A percentile compares a stretch with the other conserved stretches of the same genome.
phyloP scores from a whole-genome alignment of 2,329 filamentous ascomycete genomes.

The Juglanconis oblonga region DNA sequence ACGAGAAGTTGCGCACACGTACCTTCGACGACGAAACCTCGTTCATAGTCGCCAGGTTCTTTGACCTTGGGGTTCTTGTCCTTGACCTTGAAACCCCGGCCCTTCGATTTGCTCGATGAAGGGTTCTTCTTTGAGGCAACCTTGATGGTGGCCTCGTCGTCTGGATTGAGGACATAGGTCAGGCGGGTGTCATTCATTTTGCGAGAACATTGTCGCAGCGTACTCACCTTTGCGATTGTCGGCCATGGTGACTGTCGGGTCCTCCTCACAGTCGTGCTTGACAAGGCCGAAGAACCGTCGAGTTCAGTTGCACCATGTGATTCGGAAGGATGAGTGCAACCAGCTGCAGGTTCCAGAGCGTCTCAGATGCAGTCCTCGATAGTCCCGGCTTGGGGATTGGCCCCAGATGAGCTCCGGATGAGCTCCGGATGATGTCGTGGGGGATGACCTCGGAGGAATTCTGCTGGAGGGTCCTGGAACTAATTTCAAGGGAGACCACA shows the following conservation, averaged over 20 bases:
- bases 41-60: conserved; percentile 70
- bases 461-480: neutral
- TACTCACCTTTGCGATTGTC: conserved; percentile 19
- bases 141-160: conserved; percentile 60
- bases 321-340: neutral
- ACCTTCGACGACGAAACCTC: conserved; percentile 64
- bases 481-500: neutral
- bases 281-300: neutral
- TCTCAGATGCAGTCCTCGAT: neutral
- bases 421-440: neutral
- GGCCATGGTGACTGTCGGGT: conserved; percentile 10
- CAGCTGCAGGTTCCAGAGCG: neutral
- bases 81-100: conserved; percentile 59
- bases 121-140: conserved; percentile 56
- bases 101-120: conserved; percentile 32
- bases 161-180: conserved; percentile 24
- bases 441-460: neutral
- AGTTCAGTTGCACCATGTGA: neutral
- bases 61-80: conserved; percentile 59
- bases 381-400: neutral
- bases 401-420: neutral
- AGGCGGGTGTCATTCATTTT: neutral
- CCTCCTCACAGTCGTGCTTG: conserved; percentile 1
- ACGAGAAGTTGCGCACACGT: conserved; percentile 22
- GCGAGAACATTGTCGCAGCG: neutral